A percentile compares a stretch with the other conserved stretches of the same genome.
Evolutionary conservation across 2,329 filamentous ascomycete genomes (phyloP).

Genomic region (Dactylellina cionopaga): DNA sequence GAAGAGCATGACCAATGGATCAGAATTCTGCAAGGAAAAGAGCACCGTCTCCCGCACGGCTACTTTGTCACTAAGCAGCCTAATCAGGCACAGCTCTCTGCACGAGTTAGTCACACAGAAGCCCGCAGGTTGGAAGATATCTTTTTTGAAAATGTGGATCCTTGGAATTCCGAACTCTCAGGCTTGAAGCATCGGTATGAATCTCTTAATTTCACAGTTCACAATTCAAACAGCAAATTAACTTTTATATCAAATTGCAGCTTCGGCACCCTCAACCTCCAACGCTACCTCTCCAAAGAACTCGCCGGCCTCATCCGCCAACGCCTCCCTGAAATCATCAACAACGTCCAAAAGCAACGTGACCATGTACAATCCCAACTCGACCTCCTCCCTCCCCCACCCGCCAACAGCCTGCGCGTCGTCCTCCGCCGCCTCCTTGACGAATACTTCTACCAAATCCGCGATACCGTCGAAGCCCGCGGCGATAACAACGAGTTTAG

Average conservation of each 20-base stretch:
- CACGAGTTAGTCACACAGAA: conserved; percentile 53
- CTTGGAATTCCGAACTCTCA: conserved; percentile 54
- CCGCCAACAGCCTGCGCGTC: conserved; percentile 54
- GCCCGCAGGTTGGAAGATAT: conserved; percentile 54
- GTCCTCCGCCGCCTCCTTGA: conserved; percentile 53
- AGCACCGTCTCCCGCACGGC: conserved; percentile 55
- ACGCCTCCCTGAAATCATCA: conserved; percentile 55
- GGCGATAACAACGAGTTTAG: conserved; percentile 55
- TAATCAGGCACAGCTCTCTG: conserved; percentile 54
- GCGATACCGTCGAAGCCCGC: conserved; percentile 49
- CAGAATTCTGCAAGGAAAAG: conserved; percentile 55
- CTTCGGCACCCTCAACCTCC: conserved; percentile 41
- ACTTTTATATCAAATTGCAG: no score
- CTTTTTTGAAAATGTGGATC: conserved; percentile 55
- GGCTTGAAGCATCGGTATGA: conserved; percentile 55
- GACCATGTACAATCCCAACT: conserved; percentile 53
- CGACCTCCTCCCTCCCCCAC: conserved; percentile 53
- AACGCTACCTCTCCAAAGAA: conserved; percentile 42
- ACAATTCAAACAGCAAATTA: background rate
- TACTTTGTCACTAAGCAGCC: conserved; percentile 57
- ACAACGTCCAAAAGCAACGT: conserved; percentile 53
- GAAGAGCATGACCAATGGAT: conserved; percentile 56
- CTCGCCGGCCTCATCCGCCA: conserved; percentile 32
- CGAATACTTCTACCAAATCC: conserved; percentile 51
- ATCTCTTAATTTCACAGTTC: conserved; percentile 21